These are phyloP conservation scores for Phytophthora macrochlamydospora DNA, from an alignment of 352 stramenopile species.

Conservation along the genomic window DNA sequence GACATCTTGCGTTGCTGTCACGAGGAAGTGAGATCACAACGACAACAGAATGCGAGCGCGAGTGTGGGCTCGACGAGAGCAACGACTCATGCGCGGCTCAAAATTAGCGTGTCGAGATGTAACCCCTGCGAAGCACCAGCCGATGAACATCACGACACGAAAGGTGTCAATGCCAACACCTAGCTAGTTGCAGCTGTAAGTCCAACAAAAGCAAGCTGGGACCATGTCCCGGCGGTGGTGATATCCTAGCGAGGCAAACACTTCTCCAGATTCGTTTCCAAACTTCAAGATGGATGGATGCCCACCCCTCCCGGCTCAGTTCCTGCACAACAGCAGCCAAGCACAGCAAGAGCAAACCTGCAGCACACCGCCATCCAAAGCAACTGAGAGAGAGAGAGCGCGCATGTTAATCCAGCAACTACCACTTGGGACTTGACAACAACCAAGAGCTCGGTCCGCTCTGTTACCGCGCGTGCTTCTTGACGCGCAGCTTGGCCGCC, in stretches of 20 bases:
- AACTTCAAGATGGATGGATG: no score
- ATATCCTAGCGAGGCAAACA: no score
- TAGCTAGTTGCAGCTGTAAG: neutral
- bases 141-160: neutral
- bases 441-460: neutral
- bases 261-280: no score
- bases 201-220: no score
- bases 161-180: neutral
- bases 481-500: constrained; percentile 56
- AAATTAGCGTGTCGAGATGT: neutral
- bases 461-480: constrained; percentile 42
- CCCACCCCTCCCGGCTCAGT: no score
- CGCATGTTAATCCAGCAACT: neutral
- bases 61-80: neutral
- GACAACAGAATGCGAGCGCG: constrained; percentile 6
- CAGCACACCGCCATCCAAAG: neutral
- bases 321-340: no score
- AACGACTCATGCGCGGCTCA: neutral
- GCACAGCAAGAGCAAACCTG: neutral
- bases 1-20: constrained; percentile 34
- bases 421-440: neutral
- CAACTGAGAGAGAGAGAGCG: neutral
- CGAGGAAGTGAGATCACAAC: constrained; percentile 3
- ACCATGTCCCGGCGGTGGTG: neutral
- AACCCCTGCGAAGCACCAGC: neutral